These are phyloP conservation scores for Alternaria longipes DNA, from an alignment of 2,329 filamentous ascomycete species.

Conservation along the genomic window DNA sequence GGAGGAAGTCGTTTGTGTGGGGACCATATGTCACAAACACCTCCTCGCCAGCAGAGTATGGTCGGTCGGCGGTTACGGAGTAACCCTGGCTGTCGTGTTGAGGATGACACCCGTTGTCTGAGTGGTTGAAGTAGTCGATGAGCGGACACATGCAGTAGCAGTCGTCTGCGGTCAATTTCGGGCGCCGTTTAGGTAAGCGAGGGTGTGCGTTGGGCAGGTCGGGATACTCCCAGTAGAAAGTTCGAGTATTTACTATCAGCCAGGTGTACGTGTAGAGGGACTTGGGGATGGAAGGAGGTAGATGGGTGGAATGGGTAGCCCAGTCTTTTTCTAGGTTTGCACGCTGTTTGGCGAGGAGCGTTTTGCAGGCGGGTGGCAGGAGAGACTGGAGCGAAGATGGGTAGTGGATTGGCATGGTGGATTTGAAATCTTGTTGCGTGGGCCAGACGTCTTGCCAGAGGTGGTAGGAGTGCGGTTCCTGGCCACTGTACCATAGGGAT, in stretches of 20 bases:
- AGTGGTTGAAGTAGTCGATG: slow-evolving; percentile 75
- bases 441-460: slow-evolving; percentile 76
- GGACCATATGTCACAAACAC: slow-evolving; percentile 74
- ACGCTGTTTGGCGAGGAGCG: slow-evolving; percentile 65
- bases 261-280: slow-evolving; percentile 64
- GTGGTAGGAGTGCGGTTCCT: slow-evolving; percentile 56
- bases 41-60: slow-evolving; percentile 68
- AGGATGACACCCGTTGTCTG: slow-evolving; percentile 61
- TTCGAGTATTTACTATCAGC: slow-evolving; percentile 68
- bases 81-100: slow-evolving; percentile 62
- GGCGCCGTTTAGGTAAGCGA: slow-evolving; percentile 54
- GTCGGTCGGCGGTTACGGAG: slow-evolving; percentile 61
- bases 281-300: slow-evolving; percentile 55
- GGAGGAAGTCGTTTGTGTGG: slow-evolving; percentile 76
- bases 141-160: slow-evolving; percentile 76
- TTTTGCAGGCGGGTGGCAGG: slow-evolving; percentile 49
- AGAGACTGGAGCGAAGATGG: slow-evolving; percentile 51
- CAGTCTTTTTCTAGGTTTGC: slow-evolving; percentile 63
- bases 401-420: slow-evolving; percentile 67
- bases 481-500: slow-evolving; percentile 56
- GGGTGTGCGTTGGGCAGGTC: slow-evolving; percentile 52
- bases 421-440: slow-evolving; percentile 65
- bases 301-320: slow-evolving; percentile 53
- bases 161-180: slow-evolving; percentile 59
- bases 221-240: slow-evolving; percentile 65